Evolutionary conservation across 306 rosid species (phyloP), one percentile per base, ranked within the genome.

Genomic region (Begonia masoniana): DNA sequence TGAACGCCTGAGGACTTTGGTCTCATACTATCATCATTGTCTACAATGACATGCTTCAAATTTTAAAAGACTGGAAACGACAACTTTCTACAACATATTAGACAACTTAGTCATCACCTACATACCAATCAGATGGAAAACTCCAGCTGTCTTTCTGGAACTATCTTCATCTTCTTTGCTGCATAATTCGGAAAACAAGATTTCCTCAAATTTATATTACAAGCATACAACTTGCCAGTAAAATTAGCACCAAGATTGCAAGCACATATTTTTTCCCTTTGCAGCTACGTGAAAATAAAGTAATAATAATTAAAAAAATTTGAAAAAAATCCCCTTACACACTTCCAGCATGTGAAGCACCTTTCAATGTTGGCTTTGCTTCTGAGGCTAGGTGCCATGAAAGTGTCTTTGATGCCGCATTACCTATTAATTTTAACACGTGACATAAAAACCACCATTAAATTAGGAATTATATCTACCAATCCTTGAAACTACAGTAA

Each of bases 301-400:
- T 31, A 31, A 31, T 31, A 31, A 31, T 31, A 0, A 31, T 4
- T 26, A 31, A 31, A 5, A 31, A 31, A 31, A 31, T 0, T 31
- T 31, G 39, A 31, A 31, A 31, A 31, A 31, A 31, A 31, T 52
- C 51, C 9, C 48, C 62, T 72, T 62, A 91, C 96, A 75, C 67
- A 60, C 65, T 68, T 14, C 66, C 67, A 71, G 82, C 39, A 52
- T 56, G 77, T 7, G 82, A 60, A 55, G 70, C 69, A 58, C 73
- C 74, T 66, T 81, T 85, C 56, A 83, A 58, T 56, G 94, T 78
- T 47, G 96, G 68, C 65, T 78, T 91, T 1, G 96, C 82, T 60
- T 91, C 96, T 53, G 95, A 85, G 58, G 96, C 91, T 73, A 91
- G 66, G 74, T 91, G 91, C 97, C 97, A 85, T 14, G 96, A 91